Base-by-base conservation (phyloP, 2,329 filamentous ascomycete species). In the Beauveria medogensis region DNA sequence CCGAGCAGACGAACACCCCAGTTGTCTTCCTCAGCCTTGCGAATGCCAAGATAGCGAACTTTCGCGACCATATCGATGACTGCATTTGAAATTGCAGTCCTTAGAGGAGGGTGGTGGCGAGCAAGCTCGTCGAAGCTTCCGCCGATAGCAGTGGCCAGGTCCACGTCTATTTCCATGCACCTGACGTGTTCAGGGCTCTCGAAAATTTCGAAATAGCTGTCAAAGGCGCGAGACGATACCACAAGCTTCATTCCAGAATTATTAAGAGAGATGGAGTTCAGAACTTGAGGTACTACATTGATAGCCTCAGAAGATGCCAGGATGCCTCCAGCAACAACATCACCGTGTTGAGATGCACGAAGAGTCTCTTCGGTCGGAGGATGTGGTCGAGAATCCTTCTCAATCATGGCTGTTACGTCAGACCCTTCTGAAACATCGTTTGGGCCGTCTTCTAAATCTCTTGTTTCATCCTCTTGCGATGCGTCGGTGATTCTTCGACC, bases 161-260 rank as follows among this genome's bases (percentile, higher is more conserved):
- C 78, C 5, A 82, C 78, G 65, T 96, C 93, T 43, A 80, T 78
- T 64, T 90, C 86, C 81, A 99, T 86, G 64, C 88, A 89, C 67
- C 89, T 90, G 62, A 99, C 86, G 73, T 99, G 95, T 18, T 86
- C 82, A 2, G 92, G 87, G 66, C 91, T 97, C 73, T 97, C 91
- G 66, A 99, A 99, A n/a, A 97, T 91, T 71, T 97, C 91, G 65
- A 99, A 89, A 71, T 92, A 97, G 66, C 86, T 90, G 61, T 92
- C 87, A 50, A 99, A 80, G 2, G 91, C 92, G 62, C 85, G 82
- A 0, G 92, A 97, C 0, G 86, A 83, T 61, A 91, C 86, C 68
- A 99, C 95, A 70, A 97, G 82, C 68, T 89, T 89, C 80, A 97
- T 89, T 9, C 94, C 94, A 30, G 85, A 80, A 64, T 90, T 88